These are phyloP conservation scores for Trypanosoma platydactyli DNA, from an alignment of 208 protist species.

Conservation along the genomic window DNA sequence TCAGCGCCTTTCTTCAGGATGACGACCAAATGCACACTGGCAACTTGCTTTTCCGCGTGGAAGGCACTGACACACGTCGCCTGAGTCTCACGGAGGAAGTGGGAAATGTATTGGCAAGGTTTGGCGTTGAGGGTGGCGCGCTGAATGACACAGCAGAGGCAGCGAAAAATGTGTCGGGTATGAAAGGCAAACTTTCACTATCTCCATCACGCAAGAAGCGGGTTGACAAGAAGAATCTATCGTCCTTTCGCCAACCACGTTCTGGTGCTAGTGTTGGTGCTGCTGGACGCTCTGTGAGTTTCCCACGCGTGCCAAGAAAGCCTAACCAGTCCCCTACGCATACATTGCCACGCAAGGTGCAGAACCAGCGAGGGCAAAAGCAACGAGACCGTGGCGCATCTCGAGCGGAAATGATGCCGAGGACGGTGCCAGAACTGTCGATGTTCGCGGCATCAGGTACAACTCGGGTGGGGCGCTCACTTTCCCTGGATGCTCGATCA, in stretches of 20 bases:
- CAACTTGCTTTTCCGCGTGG: neutral
- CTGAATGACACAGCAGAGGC: neutral
- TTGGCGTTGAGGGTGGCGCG: neutral
- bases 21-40: neutral
- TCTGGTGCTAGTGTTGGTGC: no score
- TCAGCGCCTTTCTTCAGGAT: neutral
- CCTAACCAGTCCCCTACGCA: neutral
- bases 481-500: neutral
- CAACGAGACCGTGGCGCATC: slow-evolving; percentile 5
- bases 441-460: neutral
- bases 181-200: neutral
- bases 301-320: neutral
- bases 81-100: neutral
- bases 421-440: neutral
- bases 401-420: neutral
- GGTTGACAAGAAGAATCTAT: neutral
- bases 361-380: neutral
- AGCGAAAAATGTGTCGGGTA: neutral
- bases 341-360: neutral
- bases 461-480: neutral
- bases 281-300: no score
- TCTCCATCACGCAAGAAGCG: neutral
- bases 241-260: neutral
- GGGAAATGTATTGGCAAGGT: neutral
- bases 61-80: neutral